phyloP scores from a whole-genome alignment of 805 yeast genomes.

The Jamesozyma spencerorum region DNA sequence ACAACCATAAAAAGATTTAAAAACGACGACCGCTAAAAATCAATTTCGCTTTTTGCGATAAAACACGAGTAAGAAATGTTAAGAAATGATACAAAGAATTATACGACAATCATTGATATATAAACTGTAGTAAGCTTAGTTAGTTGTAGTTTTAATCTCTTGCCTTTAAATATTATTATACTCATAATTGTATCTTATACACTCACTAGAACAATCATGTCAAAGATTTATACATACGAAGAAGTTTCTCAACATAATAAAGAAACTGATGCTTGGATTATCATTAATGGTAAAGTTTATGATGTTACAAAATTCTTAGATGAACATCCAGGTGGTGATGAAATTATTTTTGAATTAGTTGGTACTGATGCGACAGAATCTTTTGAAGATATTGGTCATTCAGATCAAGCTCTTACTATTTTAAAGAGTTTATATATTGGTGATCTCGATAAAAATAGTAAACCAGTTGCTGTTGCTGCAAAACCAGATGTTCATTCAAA shows the following conservation, averaged over 20 bases:
- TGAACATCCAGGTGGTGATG: conserved; percentile 75
- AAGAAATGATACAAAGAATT: too few relatives aligned
- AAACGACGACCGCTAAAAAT: too few relatives aligned
- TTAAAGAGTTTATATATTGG: conserved; percentile 66
- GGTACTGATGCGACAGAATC: conserved; percentile 79
- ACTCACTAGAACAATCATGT: too few relatives aligned
- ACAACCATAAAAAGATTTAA: too few relatives aligned
- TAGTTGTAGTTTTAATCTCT: too few relatives aligned
- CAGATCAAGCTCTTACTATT: conserved; percentile 86
- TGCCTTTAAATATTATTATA: too few relatives aligned
- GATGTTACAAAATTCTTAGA: conserved; percentile 57
- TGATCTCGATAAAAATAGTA: conserved; percentile 57
- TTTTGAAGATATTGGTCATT: conserved; percentile 91
- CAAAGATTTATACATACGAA: conserved; percentile 48
- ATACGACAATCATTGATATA: too few relatives aligned
- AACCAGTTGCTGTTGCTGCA: conserved; percentile 15
- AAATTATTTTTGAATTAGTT: conserved; percentile 66
- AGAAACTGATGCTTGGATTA: conserved; percentile 78
- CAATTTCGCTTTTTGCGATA: too few relatives aligned
- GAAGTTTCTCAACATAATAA: conserved; percentile 66
- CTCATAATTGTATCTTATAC: too few relatives aligned
- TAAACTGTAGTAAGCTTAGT: too few relatives aligned
- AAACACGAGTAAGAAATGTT: too few relatives aligned
- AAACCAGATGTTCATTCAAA: conserved; percentile 28
- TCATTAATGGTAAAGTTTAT: conserved; percentile 74